A percentile compares a stretch with the other conserved stretches of the same genome.
phyloP scores from a whole-genome alignment of 73 alveolate species.

The Vitrella brassicaformis region DNA sequence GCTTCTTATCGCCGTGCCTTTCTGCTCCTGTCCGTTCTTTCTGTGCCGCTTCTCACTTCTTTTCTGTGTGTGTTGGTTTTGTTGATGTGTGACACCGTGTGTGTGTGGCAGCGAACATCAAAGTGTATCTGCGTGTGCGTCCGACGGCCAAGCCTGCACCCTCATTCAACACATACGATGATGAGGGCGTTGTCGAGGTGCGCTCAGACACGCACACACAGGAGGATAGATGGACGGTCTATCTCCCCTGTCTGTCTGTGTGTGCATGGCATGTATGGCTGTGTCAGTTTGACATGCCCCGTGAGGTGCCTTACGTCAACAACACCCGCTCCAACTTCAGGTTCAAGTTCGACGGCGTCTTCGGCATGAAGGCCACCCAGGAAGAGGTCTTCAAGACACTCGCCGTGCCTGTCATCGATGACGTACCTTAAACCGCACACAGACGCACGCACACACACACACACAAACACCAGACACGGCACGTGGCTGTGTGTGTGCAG shows the following conservation, averaged over 20 bases:
- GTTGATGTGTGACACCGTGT: too few relatives aligned
- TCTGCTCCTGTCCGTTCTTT: too few relatives aligned
- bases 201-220: too few relatives aligned
- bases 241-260: not conserved
- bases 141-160: not conserved
- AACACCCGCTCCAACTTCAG: conserved; percentile 18
- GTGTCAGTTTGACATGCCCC: not conserved
- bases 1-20: too few relatives aligned
- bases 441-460: too few relatives aligned
- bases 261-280: not conserved
- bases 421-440: not conserved
- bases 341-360: conserved; percentile 33
- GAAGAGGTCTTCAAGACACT: conserved; percentile 23
- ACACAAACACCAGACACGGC: not conserved
- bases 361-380: conserved; percentile 23
- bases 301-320: conserved; percentile 21
- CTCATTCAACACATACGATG: not conserved
- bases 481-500: not conserved
- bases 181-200: conserved; percentile 11
- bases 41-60: too few relatives aligned
- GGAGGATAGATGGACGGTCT: too few relatives aligned
- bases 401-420: conserved; percentile 30
- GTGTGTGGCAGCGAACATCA: conserved; percentile 27
- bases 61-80: too few relatives aligned
- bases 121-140: conserved; percentile 23